Conservation (phyloP, 352 stramenopile genomes). For the Globisporangium barbulae region DNA sequence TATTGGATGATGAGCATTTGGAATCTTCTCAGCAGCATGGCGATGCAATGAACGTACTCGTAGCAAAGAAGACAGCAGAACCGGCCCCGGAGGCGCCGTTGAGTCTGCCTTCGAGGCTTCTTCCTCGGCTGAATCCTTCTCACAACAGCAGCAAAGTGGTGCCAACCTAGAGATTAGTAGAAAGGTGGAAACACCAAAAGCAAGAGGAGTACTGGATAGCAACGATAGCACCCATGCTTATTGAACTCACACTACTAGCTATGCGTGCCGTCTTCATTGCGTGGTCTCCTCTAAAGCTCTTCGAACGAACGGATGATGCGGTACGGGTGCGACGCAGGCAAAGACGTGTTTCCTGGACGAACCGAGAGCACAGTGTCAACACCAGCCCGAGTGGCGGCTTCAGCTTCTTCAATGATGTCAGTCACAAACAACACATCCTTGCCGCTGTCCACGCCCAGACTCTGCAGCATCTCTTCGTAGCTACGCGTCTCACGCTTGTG, state of each 20-base stretch:
- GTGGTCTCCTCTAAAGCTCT: constrained; percentile 30
- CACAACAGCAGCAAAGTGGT: constrained; percentile 17
- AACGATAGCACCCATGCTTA: neutral
- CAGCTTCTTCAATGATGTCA: constrained; percentile 83
- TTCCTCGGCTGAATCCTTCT: constrained; percentile 1
- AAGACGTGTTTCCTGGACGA: constrained; percentile 79
- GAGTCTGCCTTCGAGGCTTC: neutral
- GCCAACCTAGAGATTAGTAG: constrained; percentile 8
- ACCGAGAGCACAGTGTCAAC: constrained; percentile 73
- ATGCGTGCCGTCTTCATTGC: neutral
- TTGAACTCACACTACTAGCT: constrained; percentile 3
- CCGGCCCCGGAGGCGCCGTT: constrained; percentile 3
- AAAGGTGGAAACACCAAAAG: neutral
- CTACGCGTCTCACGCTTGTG: constrained; percentile 71
- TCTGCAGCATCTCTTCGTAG: constrained; percentile 82
- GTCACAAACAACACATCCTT: constrained; percentile 88
- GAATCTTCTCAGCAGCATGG: neutral
- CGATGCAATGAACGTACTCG: neutral
- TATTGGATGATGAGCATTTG: neutral
- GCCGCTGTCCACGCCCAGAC: constrained; percentile 71
- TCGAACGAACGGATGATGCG: constrained; percentile 54
- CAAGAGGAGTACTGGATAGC: neutral
- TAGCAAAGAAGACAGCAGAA: constrained; percentile 5
- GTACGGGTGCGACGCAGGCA: constrained; percentile 59
- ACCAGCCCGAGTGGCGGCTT: constrained; percentile 68